Evolutionary conservation across 164 flowering plant species (phyloP), one percentile per base, ranked within the genome.

Genomic region (Hamamelis virginiana): DNA sequence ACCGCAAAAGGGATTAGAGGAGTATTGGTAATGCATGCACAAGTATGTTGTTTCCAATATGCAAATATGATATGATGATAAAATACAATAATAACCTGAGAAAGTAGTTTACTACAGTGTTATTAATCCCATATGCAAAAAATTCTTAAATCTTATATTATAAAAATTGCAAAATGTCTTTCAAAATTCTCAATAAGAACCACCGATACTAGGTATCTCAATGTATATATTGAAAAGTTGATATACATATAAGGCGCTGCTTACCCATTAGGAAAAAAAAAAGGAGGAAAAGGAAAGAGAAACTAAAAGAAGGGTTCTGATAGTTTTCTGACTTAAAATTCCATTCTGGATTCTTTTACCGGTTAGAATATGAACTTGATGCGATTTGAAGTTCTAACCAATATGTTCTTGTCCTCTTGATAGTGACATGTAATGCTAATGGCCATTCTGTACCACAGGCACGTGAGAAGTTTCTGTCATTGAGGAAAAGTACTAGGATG

Each of bases 381-480:
- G 23, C 22, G 26, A 62, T 62, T 1, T 62, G 46, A 13, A 62
- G 46, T 44, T 25, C 6, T 62, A 11, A 21, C 15, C 2, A 62
- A 25, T 62, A 44, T 21, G 18, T 25, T 62, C 28, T 14, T 43
- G 16, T 21, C 9, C 16, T 62, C 28, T 14, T 43, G 16, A 43
- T 44, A 11, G 51, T 10, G 65, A 64, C 50, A 45, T 23, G 1
- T 8, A 38, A 72, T 62, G 28, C 61, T 21, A 63, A 25, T 62
- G 64, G 5, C 33, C 28, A 18, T 66, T 12, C 51, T 47, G 9
- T 79, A 63, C n/a, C 14, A 53, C 80, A 89, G 94, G 86, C 85
- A 46, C 87, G 94, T 50, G 94, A 89, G 71, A 87, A 81, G 77
- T 86, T 78, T 80, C 67, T 89, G 44, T 84, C 94, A 44, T 67